A percentile compares a stretch with the other conserved stretches of the same genome.
Evolutionary conservation across 2,329 filamentous ascomycete genomes (phyloP).

Genomic region (Sporothrix curviconia): DNA sequence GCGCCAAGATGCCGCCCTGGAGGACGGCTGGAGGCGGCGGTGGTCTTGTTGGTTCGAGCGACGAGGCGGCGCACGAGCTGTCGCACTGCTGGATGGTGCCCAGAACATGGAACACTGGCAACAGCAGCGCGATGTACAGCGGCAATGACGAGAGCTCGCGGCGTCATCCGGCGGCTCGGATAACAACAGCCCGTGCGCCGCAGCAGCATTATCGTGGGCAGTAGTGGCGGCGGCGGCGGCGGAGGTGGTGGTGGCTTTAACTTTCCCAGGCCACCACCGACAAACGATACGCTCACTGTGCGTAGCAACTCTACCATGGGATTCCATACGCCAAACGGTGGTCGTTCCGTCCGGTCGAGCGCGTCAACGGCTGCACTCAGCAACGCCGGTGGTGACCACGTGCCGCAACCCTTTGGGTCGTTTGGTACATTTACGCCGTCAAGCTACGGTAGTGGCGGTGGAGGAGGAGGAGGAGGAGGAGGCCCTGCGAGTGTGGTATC

Average conservation of each 20-base stretch:
- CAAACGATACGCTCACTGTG: slow-evolving; percentile 16
- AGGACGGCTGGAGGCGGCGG: slow-evolving; percentile 32
- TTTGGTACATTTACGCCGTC: slow-evolving; percentile 19
- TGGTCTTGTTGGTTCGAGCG: slow-evolving; percentile 19
- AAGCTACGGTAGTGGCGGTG: background rate
- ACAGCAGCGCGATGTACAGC: slow-evolving; percentile 16
- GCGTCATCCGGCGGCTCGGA: slow-evolving; percentile 18
- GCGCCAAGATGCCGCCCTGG: slow-evolving; percentile 50
- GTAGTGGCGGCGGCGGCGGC: background rate
- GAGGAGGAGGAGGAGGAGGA: too few relatives aligned
- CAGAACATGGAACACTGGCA: slow-evolving; percentile 32
- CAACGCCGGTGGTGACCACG: background rate
- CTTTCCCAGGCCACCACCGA: slow-evolving; percentile 25
- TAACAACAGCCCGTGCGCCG: slow-evolving; percentile 21
- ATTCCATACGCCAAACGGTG: slow-evolving; percentile 19
- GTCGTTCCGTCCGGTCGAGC: slow-evolving; percentile 23
- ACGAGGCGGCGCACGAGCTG: slow-evolving; percentile 41
- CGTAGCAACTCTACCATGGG: slow-evolving; percentile 18
- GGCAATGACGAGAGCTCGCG: slow-evolving; percentile 9
- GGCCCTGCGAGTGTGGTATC: slow-evolving; percentile 22
- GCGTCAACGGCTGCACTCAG: slow-evolving; percentile 19
- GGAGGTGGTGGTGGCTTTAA: slow-evolving; percentile 13
- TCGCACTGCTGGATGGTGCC: slow-evolving; percentile 47
- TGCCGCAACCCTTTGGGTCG: slow-evolving; percentile 10
- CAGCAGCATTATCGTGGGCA: background rate